Conservation (phyloP, 345 rosid species). For the Moricandia moricandioides region DNA sequence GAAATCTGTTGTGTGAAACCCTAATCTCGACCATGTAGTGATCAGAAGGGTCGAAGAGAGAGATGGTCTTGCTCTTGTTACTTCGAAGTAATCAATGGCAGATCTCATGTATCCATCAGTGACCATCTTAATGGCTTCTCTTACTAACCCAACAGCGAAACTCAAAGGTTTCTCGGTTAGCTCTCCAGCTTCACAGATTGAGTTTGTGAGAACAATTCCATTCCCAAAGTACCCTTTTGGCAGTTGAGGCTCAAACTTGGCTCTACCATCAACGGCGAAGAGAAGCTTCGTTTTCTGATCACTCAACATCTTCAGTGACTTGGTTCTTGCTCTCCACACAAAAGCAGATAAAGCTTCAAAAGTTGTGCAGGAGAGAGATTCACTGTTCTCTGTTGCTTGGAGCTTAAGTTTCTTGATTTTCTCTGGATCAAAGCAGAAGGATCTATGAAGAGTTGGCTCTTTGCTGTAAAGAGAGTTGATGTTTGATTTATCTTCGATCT, state of each 20-base stretch:
- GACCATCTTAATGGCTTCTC: slow-evolving; percentile 72
- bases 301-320: slow-evolving; percentile 57
- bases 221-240: slow-evolving; percentile 90
- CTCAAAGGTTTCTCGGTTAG: slow-evolving; percentile 60
- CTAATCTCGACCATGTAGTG: slow-evolving; percentile 84
- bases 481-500: slow-evolving; percentile 56
- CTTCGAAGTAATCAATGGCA: slow-evolving; percentile 90
- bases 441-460: slow-evolving; percentile 52
- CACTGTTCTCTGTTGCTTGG: slow-evolving; percentile 52
- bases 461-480: slow-evolving; percentile 49
- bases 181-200: slow-evolving; percentile 64
- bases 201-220: slow-evolving; percentile 77
- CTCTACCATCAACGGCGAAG: slow-evolving; percentile 84
- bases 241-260: slow-evolving; percentile 64
- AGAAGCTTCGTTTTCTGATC: slow-evolving; percentile 79
- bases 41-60: slow-evolving; percentile 80
- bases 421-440: slow-evolving; percentile 75
- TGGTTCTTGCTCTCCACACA: slow-evolving; percentile 83
- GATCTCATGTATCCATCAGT: slow-evolving; percentile 87
- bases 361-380: slow-evolving; percentile 50
- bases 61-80: slow-evolving; percentile 78
- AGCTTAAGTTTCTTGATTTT: slow-evolving; percentile 62
- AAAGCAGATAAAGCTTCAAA: slow-evolving; percentile 83
- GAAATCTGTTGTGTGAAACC: slow-evolving; percentile 75
- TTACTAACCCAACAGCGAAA: slow-evolving; percentile 57